Evolutionary conservation across 768 basidiomycete genomes (phyloP).

Genomic region (Termitomyces sp.): DNA sequence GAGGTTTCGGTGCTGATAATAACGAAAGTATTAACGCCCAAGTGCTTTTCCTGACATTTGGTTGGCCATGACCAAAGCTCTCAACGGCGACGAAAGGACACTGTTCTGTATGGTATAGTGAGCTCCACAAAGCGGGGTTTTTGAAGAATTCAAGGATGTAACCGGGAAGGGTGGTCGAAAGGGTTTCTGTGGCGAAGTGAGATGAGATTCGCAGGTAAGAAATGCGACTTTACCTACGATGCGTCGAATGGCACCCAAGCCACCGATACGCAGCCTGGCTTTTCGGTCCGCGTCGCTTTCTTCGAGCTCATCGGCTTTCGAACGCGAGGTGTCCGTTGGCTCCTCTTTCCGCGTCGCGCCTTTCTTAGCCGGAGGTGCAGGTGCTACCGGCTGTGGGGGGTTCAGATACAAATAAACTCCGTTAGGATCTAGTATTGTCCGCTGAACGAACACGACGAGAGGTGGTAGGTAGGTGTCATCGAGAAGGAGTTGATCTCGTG

Average conservation of each 20-base stretch:
- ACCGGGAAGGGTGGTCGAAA: slow-evolving; percentile 16
- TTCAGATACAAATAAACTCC: slow-evolving; percentile 60
- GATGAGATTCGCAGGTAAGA: not conserved
- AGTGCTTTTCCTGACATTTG: slow-evolving; percentile 66
- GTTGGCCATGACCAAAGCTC: slow-evolving; percentile 62
- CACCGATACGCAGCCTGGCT: slow-evolving; percentile 67
- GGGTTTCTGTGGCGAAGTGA: slow-evolving; percentile 14
- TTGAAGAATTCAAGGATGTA: slow-evolving; percentile 37
- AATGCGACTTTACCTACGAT: slow-evolving; percentile 29
- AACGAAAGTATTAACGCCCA: slow-evolving; percentile 57
- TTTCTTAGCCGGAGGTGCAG: slow-evolving; percentile 30
- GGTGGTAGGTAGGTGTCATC: slow-evolving; percentile 26
- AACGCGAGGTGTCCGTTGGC: slow-evolving; percentile 30
- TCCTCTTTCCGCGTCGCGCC: slow-evolving; percentile 26
- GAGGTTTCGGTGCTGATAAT: slow-evolving; percentile 39
- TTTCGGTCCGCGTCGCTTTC: slow-evolving; percentile 68
- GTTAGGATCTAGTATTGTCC: slow-evolving; percentile 57
- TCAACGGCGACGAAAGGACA: slow-evolving; percentile 41
- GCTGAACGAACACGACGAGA: slow-evolving; percentile 50
- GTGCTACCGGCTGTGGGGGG: slow-evolving; percentile 47
- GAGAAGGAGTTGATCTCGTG: slow-evolving; percentile 24
- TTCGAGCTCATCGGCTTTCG: slow-evolving; percentile 57
- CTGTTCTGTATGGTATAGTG: slow-evolving; percentile 40
- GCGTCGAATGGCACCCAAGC: slow-evolving; percentile 63
- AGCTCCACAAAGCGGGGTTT: slow-evolving; percentile 59